Conservation (phyloP, 2,329 filamentous ascomycete genomes). For the Gaeumannomyces tritici region DNA sequence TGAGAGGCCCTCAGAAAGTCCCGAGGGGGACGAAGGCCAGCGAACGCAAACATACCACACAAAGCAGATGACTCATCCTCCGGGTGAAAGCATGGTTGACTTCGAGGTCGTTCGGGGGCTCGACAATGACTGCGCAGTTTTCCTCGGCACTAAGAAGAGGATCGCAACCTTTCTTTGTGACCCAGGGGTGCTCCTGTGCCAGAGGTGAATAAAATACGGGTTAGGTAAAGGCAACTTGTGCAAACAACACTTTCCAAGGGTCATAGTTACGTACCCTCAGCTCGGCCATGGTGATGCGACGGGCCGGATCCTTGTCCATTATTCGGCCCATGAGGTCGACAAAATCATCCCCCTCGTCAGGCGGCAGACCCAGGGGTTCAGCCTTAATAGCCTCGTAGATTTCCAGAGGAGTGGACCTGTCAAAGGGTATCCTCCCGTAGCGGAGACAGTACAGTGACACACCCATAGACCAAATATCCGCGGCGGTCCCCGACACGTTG, state of each 20-base stretch:
- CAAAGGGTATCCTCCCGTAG: constrained; percentile 83
- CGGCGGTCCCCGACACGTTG: constrained; percentile 77
- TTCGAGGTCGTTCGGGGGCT: constrained; percentile 81
- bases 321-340: constrained; percentile 63
- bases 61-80: constrained; percentile 78
- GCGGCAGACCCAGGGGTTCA: constrained; percentile 53
- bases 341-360: constrained; percentile 58
- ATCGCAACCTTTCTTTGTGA: constrained; percentile 72
- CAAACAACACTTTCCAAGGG: not conserved
- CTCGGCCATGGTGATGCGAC: constrained; percentile 73
- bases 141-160: constrained; percentile 71
- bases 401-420: constrained; percentile 67
- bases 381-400: constrained; percentile 81
- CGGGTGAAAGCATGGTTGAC: constrained; percentile 83
- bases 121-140: constrained; percentile 73
- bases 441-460: constrained; percentile 87
- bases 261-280: constrained; percentile 56
- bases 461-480: constrained; percentile 98
- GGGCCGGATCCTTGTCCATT: constrained; percentile 75
- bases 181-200: constrained; percentile 78
- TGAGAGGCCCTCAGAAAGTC: not conserved
- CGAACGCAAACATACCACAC: constrained; percentile 52
- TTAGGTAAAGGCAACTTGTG: not conserved
- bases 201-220: constrained; percentile 5
- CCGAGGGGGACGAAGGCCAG: too few species aligned